Conservation (phyloP, 2,329 filamentous ascomycete species). For the Dactylellina sp. region DNA sequence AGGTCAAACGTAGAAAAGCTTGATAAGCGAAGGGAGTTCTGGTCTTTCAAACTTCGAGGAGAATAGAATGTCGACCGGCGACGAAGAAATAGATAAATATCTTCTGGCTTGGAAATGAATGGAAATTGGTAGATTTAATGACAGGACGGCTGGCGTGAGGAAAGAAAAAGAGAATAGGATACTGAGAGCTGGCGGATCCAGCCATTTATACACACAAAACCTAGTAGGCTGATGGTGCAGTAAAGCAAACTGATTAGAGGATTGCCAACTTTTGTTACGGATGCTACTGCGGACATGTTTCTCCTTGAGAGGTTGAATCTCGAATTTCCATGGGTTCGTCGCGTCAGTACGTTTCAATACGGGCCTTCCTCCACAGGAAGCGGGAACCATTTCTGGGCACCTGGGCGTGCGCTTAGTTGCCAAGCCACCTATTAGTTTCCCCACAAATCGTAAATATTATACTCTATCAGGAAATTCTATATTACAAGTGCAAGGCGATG, state of each 20-base stretch:
- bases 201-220: constrained; percentile 22
- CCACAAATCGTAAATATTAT: neutral
- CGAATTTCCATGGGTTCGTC: constrained; percentile 22
- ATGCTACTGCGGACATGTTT: constrained; percentile 48
- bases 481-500: neutral
- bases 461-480: neutral
- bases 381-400: constrained; percentile 2
- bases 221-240: no score
- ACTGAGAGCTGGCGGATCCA: constrained; percentile 2
- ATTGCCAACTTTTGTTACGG: constrained; percentile 14
- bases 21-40: constrained; percentile 9
- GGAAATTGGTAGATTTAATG: constrained; percentile 48
- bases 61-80: constrained; percentile 55
- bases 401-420: constrained; percentile 28
- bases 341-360: constrained; percentile 37
- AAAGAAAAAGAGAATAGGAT: constrained; percentile 38
- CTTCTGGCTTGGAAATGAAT: constrained; percentile 34
- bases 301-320: constrained; percentile 30
- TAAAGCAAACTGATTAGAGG: constrained; percentile 8
- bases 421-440: constrained; percentile 7
- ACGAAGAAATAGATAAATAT: constrained; percentile 41
- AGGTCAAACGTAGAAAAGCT: no score
- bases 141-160: constrained; percentile 55
- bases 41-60: constrained; percentile 33
- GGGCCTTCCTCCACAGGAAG: constrained; percentile 5